phyloP scores from a whole-genome alignment of 495 filamentous ascomycete species.

The Poronia punctata region DNA sequence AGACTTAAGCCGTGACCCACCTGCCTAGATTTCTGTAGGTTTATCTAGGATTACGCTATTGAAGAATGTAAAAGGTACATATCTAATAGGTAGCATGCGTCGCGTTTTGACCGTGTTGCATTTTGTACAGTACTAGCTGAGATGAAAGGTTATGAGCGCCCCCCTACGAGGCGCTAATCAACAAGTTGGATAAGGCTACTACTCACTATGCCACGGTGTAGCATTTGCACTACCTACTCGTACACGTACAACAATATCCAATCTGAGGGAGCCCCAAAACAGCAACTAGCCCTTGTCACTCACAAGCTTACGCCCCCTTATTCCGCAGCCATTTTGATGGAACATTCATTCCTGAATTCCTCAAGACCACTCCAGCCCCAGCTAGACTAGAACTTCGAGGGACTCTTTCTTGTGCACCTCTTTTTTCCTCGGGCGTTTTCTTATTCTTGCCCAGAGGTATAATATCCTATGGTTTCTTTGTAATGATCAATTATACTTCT shows the following conservation, averaged over 20 bases:
- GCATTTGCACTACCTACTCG: conserved; percentile 18
- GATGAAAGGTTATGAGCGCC: no score
- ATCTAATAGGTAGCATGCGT: no score
- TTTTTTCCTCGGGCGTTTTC: conserved; percentile 30
- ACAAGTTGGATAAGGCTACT: conserved; percentile 28
- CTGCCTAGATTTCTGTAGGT: no score
- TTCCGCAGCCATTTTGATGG: conserved; percentile 1
- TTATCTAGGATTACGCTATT: no score
- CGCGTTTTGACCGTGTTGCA: no score
- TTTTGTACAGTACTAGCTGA: no score
- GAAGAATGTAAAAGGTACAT: no score
- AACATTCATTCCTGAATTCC: not conserved
- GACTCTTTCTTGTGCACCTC: conserved; percentile 29
- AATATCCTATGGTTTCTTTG: conserved; percentile 28
- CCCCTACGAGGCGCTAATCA: conserved; percentile 15
- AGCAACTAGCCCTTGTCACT: conserved; percentile 6
- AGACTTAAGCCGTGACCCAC: no score
- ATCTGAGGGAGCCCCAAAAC: conserved; percentile 6
- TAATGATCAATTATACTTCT: conserved; percentile 38
- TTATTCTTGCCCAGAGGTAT: conserved; percentile 17
- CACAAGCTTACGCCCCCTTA: conserved; percentile 8
- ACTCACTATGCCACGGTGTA: no score
- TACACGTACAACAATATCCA: not conserved
- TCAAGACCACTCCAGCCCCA: conserved; percentile 2
- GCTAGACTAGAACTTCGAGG: conserved; percentile 1